Evolutionary conservation across 331 rosid genomes (phyloP).

Genomic region (Phaseolus coccineus): DNA sequence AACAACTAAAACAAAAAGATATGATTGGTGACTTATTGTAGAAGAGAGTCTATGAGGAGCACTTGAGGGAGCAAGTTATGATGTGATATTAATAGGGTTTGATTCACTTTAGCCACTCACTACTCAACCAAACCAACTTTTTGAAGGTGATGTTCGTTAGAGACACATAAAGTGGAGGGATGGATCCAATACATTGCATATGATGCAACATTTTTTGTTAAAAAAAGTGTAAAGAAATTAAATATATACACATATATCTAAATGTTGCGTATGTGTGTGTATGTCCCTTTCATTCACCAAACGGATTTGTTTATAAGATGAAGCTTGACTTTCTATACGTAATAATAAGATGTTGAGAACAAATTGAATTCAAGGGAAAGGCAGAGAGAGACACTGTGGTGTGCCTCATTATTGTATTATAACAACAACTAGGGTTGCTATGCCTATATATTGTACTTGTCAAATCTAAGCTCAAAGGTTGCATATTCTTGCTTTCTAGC

Average conservation of each 20-base stretch:
- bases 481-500: conserved; percentile 17
- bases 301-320: conserved; percentile 51
- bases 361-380: conserved; percentile 42
- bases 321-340: conserved; percentile 56
- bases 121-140: conserved; percentile 56
- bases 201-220: conserved; percentile 24
- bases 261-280: conserved; percentile 34
- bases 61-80: conserved; percentile 49
- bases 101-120: conserved; percentile 49
- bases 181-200: conserved; percentile 10
- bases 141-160: conserved; percentile 51
- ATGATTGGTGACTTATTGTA: conserved; percentile 58
- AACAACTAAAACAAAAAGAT: background rate
- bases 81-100: conserved; percentile 38
- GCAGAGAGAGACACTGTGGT: too few species aligned
- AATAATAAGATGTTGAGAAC: conserved; percentile 49
- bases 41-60: conserved; percentile 61
- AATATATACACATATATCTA: background rate
- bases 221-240: conserved; percentile 52
- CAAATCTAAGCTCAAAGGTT: conserved; percentile 33
- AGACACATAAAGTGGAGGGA: conserved; percentile 40
- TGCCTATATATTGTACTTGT: conserved; percentile 31
- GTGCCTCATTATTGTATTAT: conserved; percentile 34
- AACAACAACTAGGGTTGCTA: background rate
- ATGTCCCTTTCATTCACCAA: conserved; percentile 63